Evolutionary conservation across 2,329 filamentous ascomycete genomes (phyloP).

Genomic region (Diplodia mutila): DNA sequence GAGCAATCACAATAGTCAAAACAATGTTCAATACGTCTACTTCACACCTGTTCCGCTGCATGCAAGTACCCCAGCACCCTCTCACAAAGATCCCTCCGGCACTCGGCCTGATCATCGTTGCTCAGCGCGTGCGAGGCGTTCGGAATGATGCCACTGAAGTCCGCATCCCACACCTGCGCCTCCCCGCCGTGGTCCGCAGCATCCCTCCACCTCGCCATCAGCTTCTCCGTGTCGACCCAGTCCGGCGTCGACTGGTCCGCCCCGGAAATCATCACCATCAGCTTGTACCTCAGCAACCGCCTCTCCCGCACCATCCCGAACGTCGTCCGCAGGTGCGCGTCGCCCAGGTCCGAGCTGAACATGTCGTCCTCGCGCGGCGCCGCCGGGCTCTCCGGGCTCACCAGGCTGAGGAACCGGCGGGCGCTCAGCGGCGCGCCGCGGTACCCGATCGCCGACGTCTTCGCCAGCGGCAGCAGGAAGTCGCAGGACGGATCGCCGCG

Average conservation of each 20-base stretch:
- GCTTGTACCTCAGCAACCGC: constrained; percentile 27
- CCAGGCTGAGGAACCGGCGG: constrained; percentile 31
- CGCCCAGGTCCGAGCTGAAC: constrained; percentile 34
- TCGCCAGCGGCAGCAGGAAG: constrained; percentile 38
- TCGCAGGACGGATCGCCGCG: constrained; percentile 33
- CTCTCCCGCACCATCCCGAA: constrained; percentile 40
- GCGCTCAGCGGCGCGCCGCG: constrained; percentile 31
- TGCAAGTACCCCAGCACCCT: constrained; percentile 28
- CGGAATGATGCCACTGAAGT: constrained; percentile 53
- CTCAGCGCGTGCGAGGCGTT: constrained; percentile 55
- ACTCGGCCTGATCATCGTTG: constrained; percentile 52
- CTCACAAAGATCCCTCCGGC: constrained; percentile 34
- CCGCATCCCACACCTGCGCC: constrained; percentile 49
- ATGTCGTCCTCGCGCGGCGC: constrained; percentile 31
- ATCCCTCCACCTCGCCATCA: constrained; percentile 49
- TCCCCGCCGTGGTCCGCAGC: constrained; percentile 42
- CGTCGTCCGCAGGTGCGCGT: constrained; percentile 37
- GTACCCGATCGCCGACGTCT: constrained; percentile 38
- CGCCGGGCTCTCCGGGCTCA: constrained; percentile 30
- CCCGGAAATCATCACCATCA: constrained; percentile 50
- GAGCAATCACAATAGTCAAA: no score
- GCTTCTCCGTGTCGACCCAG: constrained; percentile 49
- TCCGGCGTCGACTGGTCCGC: constrained; percentile 51
- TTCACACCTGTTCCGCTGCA: no score
- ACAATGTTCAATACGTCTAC: no score